Evolutionary conservation across 495 filamentous ascomycete species (phyloP).

Genomic region (Xylaria acuta): DNA sequence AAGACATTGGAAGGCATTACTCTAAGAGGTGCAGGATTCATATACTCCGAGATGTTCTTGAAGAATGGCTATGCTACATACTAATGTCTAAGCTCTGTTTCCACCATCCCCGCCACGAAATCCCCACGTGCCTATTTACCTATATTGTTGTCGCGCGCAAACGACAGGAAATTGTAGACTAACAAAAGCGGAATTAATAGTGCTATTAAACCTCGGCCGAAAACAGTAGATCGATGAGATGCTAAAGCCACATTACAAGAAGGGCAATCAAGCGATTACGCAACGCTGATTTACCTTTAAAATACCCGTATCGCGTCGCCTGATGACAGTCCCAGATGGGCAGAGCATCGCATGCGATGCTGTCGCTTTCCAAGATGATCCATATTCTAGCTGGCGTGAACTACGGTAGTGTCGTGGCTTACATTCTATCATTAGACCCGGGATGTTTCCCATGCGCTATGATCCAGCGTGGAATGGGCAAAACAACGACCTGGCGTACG

Average conservation of each 20-base stretch:
- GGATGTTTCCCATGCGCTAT: neutral
- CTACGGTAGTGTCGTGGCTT: neutral
- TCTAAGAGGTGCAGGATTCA: neutral
- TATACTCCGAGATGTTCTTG: neutral
- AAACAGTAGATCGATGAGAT: neutral
- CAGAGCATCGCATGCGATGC: neutral
- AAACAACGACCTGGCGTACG: neutral
- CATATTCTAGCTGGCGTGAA: neutral
- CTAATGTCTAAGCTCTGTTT: neutral
- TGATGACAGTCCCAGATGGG: neutral
- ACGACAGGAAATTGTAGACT: neutral
- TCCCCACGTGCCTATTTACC: neutral
- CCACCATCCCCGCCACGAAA: too few relatives aligned
- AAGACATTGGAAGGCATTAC: neutral
- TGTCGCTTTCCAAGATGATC: neutral
- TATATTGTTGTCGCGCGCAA: neutral
- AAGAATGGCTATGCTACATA: neutral
- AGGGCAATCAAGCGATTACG: neutral
- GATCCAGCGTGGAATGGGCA: neutral
- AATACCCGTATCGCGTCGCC: neutral
- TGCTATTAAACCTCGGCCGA: neutral
- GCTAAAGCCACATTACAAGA: neutral
- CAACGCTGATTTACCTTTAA: neutral
- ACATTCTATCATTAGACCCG: neutral
- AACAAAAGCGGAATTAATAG: neutral